Evolutionary conservation across 2,329 filamentous ascomycete species (phyloP), one percentile per base, ranked within the genome.

Genomic region (Pseudocercospora ulei): DNA sequence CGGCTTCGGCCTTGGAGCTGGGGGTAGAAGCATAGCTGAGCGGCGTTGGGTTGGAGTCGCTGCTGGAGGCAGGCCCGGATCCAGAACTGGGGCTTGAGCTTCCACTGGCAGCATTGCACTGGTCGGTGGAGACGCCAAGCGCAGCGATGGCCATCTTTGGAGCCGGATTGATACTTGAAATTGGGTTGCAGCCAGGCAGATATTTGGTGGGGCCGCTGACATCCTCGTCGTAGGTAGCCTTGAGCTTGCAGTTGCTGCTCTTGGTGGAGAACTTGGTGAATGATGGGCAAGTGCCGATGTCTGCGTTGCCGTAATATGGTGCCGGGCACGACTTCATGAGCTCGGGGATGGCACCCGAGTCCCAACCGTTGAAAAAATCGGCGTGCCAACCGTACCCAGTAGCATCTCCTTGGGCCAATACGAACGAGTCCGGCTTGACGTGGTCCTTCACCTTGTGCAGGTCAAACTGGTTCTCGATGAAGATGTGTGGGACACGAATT

Each of bases 271-370:
- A 39, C 16, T 37, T 37, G 16, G 53, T 52, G 48, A 55, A 62
- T 46, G 70, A 69, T 1, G 61, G 56, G 58, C 71, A 75, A 60
- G 68, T 67, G 6, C 71, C 68, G 63, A 78, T 83, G 46, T 70
- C 65, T 49, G 80, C 73, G 65, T 82, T 78, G 36, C 75, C 75
- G 5, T 55, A 48, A 38, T 69, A 69, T 26, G 73, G 70, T 20
- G 71, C 71, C 49, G 77, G 65, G 65, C 82, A 84, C 36, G 66
- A 73, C 55, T 79, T 68, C 49, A 84, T 75, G 47, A 82, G 78
- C 46, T 71, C 66, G 60, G 80, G 75, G 36, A 83, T 75, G 26
- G 72, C 69, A 25, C 66, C 61, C 45, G 72, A 66, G 38, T 69
- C 57, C 63, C 65, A 69, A 16, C 67, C 68, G 38, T 69, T 69